Conservation (phyloP, 208 protist species). For the Angomonas ambiguus region DNA sequence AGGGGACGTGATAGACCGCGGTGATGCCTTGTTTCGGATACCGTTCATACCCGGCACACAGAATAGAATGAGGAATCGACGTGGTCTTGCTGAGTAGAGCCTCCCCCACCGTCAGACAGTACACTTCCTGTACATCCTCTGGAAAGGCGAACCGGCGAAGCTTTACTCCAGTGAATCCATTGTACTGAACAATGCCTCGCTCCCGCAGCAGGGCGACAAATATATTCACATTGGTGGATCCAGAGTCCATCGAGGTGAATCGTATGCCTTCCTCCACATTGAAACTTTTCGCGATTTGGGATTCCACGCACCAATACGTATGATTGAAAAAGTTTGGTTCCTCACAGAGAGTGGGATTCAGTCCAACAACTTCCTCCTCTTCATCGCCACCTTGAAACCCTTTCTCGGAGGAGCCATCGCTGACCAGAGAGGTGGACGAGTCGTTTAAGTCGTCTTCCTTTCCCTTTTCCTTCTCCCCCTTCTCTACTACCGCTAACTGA, state of each 20-base stretch:
- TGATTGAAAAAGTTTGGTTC: constrained; percentile 26
- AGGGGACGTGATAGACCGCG: constrained; percentile 21
- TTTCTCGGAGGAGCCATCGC: neutral
- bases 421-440: neutral
- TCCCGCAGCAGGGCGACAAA: constrained; percentile 56
- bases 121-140: constrained; percentile 25
- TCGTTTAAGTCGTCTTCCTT: neutral
- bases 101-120: constrained; percentile 21
- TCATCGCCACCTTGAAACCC: neutral
- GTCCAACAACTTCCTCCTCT: neutral
- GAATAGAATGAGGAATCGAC: neutral
- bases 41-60: constrained; percentile 28
- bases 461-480: neutral
- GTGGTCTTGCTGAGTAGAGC: constrained; percentile 15
- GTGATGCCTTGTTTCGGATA: constrained; percentile 15
- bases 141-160: constrained; percentile 43
- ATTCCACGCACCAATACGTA: constrained; percentile 18
- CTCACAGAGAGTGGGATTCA: constrained; percentile 11
- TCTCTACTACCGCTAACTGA: neutral
- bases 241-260: constrained; percentile 29
- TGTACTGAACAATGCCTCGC: constrained; percentile 64
- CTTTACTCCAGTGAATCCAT: constrained; percentile 49
- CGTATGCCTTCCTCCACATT: constrained; percentile 49
- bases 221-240: constrained; percentile 19
- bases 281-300: constrained; percentile 32